Evolutionary conservation across 495 filamentous ascomycete genomes (phyloP).

Genomic region (Staphylotrichum longicolle): DNA sequence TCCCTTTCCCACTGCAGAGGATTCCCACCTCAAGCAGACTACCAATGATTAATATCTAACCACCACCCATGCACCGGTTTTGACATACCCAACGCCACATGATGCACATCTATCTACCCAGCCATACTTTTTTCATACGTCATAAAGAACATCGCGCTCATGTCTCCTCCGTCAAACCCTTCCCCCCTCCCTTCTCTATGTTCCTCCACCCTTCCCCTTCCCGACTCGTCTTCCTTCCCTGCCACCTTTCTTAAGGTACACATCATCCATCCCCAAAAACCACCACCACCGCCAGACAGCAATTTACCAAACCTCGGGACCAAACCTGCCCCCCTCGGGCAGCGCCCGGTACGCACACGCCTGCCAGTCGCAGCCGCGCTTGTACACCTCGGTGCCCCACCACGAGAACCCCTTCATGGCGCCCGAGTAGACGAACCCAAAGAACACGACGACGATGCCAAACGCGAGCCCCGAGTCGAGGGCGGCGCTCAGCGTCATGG

Average conservation of each 20-base stretch:
- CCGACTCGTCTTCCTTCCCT: neutral
- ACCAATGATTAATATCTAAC: too few relatives aligned
- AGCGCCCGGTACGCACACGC: constrained; percentile 57
- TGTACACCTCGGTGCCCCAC: constrained; percentile 77
- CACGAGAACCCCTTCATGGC: constrained; percentile 61
- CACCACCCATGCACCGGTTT: neutral
- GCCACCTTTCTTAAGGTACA: too few relatives aligned
- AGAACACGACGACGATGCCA: constrained; percentile 77
- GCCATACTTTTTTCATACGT: neutral
- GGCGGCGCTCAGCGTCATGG: constrained; percentile 79
- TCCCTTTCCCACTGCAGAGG: too few relatives aligned
- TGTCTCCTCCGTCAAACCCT: neutral
- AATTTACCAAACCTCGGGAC: constrained; percentile 54
- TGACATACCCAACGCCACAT: neutral
- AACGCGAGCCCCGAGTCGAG: constrained; percentile 79
- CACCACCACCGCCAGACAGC: too few relatives aligned
- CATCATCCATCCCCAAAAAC: too few relatives aligned
- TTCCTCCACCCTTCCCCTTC: neutral
- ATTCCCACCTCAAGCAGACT: too few relatives aligned
- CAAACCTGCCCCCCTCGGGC: constrained; percentile 55
- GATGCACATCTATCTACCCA: neutral
- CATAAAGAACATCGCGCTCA: neutral
- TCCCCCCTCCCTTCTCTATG: neutral
- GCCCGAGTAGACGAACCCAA: constrained; percentile 73
- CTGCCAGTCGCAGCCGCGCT: constrained; percentile 62